Evolutionary conservation across 2,329 filamentous ascomycete genomes (phyloP).

Genomic region (Xylariales sp.): DNA sequence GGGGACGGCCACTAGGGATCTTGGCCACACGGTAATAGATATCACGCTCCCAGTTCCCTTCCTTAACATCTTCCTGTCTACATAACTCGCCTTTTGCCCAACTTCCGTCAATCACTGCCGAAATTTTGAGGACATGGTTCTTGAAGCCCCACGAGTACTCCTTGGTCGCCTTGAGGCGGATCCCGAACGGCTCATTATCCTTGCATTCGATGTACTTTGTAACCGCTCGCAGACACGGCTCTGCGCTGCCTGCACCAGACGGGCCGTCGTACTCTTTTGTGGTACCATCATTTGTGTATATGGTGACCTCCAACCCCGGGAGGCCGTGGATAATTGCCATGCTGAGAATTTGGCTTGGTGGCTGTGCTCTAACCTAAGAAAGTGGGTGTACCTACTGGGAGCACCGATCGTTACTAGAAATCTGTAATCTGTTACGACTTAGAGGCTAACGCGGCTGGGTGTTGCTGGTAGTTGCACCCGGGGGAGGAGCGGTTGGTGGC

Average conservation of each 20-base stretch:
- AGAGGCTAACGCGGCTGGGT: background rate
- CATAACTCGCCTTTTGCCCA: slow-evolving; percentile 33
- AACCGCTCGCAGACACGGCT: background rate
- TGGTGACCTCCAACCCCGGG: slow-evolving; percentile 41
- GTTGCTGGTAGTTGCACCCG: background rate
- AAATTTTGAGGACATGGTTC: slow-evolving; percentile 34
- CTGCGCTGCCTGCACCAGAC: slow-evolving; percentile 19
- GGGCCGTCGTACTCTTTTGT: slow-evolving; percentile 40
- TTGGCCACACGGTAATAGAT: slow-evolving; percentile 21
- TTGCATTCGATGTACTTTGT: slow-evolving; percentile 41
- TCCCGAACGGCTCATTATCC: slow-evolving; percentile 37
- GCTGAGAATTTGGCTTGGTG: background rate
- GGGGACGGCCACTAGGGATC: background rate
- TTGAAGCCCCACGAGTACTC: slow-evolving; percentile 28
- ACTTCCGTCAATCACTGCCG: slow-evolving; percentile 39
- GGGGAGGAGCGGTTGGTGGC: background rate
- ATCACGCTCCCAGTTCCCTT: slow-evolving; percentile 11
- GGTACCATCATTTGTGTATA: slow-evolving; percentile 39
- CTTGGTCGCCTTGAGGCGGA: slow-evolving; percentile 33
- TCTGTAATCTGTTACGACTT: background rate
- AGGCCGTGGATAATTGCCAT: slow-evolving; percentile 46
- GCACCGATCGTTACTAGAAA: too few species aligned
- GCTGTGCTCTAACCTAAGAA: background rate
- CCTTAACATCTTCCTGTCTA: slow-evolving; percentile 9
- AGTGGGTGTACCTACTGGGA: background rate